Evolutionary conservation across 139 green algal species (phyloP).

Genomic region (Deuterostichococcus epilithicus): DNA sequence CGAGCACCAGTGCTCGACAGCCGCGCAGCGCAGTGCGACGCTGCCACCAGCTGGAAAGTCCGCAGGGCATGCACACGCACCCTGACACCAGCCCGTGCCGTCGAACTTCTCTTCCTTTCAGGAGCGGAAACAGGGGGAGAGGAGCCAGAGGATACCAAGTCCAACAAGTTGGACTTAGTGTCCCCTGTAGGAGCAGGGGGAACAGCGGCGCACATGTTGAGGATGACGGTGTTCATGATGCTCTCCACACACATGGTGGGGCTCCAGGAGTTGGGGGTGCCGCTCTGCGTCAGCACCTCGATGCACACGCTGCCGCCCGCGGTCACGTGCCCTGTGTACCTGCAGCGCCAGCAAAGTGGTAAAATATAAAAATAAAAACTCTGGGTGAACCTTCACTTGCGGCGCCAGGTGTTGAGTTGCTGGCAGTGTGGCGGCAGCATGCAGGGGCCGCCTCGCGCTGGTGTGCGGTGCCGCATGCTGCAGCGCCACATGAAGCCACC

Average conservation of each 20-base stretch:
- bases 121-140: too few species aligned
- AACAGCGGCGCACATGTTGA: conserved; percentile 13
- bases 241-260: conserved; percentile 15
- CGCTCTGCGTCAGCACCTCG: conserved; percentile 22
- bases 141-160: too few species aligned
- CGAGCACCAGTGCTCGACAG: conserved; percentile 2
- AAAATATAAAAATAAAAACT: too few species aligned
- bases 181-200: too few species aligned
- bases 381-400: too few species aligned
- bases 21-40: background rate
- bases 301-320: conserved; percentile 38
- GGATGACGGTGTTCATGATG: conserved; percentile 16
- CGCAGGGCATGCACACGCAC: too few species aligned
- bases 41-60: too few species aligned
- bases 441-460: background rate
- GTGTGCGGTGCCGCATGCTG: background rate
- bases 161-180: too few species aligned
- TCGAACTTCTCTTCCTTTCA: too few species aligned
- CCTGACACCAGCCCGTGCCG: too few species aligned
- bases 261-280: conserved; percentile 18
- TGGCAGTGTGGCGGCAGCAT: background rate
- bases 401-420: too few species aligned
- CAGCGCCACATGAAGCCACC: background rate
- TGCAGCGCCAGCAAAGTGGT: too few species aligned
- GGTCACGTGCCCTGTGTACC: conserved; percentile 29